Evolutionary conservation across 768 basidiomycete genomes (phyloP), one percentile per base, ranked within the genome.

Genomic region (Ramaria rubella): DNA sequence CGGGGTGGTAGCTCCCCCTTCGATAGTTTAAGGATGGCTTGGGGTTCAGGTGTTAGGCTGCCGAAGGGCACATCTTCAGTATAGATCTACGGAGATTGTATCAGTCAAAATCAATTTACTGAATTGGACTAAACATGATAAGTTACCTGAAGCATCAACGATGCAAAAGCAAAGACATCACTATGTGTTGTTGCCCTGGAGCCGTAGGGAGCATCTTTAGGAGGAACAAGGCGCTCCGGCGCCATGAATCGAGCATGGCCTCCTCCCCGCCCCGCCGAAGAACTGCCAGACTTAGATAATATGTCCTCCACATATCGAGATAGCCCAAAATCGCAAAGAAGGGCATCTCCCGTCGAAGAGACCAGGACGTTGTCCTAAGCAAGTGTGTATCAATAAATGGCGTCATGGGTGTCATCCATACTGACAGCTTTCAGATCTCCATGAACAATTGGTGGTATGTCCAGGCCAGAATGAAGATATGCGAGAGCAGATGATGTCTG

Each of bases 141-240:
- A n/a, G n/a, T n/a, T 54, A 54, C 52, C 52, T 54, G 40, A 29
- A 54, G 12, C 44, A 54, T 49, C 12, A 54, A 29, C 11, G 14
- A 44, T 15, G 14, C 52, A 27, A 54, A 54, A 17, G 52, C 52
- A 29, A 44, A 54, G 17, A 54, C 52, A 27, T 54, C 52, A 29
- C 52, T 54, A 17, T 15, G 48, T 15, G 52, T 12, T 11, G 52
- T 44, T 11, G 44, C 11, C 26, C 26, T 14, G 12, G 49, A 14
- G 11, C 17, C 46, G 17, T 31, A 11, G 27, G 14, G 23, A 38
- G 50, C 26, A 14, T 40, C 52, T 23, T 17, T 11, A 12, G 9
- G 24, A 11, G 49, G 15, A 12, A 27, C 9, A 11, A 51, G 11
- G 8, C 15, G 23, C 23, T 51, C 49, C 23, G 49, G 49, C 8